Evolutionary conservation across 768 basidiomycete genomes (phyloP).

Genomic region (Naganishia kalamii): DNA sequence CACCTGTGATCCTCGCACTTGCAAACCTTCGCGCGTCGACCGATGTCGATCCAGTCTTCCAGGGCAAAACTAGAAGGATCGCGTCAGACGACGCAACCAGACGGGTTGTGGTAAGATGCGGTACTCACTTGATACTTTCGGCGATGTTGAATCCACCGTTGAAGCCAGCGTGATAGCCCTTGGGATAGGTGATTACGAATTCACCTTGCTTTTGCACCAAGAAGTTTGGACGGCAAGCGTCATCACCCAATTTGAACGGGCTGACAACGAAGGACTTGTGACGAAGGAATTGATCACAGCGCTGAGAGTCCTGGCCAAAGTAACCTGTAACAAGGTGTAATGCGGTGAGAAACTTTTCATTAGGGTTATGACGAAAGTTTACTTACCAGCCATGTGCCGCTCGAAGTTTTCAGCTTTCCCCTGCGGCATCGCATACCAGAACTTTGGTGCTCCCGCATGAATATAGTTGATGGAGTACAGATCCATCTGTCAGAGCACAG

Average conservation of each 20-base stretch:
- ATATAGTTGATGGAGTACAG: conserved; percentile 98
- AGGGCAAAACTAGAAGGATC: conserved; percentile 59
- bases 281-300: conserved; percentile 87
- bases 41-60: conserved; percentile 86
- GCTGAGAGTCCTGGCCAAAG: conserved; percentile 77
- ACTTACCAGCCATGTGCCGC: conserved; percentile 73
- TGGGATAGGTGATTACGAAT: conserved; percentile 89
- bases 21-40: conserved; percentile 60
- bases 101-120: background rate
- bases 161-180: conserved; percentile 95
- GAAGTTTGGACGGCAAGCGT: conserved; percentile 72
- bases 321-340: conserved; percentile 55
- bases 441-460: conserved; percentile 89
- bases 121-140: conserved; percentile 69
- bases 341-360: too few species aligned
- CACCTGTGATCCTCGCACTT: conserved; percentile 48
- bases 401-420: conserved; percentile 75
- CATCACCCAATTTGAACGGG: conserved; percentile 70
- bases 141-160: conserved; percentile 95
- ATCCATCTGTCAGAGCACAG: conserved; percentile 59
- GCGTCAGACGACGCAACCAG: too few species aligned
- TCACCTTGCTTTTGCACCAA: conserved; percentile 91
- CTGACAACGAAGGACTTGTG: conserved; percentile 95
- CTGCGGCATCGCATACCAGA: conserved; percentile 96
- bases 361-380: too few species aligned